Conservation (phyloP, 257 asterid species). For the Jacaranda mimosifolia region DNA sequence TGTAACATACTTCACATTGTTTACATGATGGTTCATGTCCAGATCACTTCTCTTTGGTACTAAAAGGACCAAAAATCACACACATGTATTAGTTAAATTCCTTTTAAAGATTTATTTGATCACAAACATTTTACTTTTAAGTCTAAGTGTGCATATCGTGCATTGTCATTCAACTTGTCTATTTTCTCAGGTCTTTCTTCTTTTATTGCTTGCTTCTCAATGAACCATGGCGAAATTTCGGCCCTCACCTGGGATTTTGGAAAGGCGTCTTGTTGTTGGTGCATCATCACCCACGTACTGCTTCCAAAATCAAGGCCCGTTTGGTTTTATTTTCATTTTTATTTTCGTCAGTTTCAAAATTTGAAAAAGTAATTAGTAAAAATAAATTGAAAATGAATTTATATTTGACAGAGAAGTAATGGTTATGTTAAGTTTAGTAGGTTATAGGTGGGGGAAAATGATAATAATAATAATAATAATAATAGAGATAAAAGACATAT, state of each 20-base stretch:
- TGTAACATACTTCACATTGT: conserved; percentile 79
- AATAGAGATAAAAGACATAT: too few relatives aligned
- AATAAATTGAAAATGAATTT: too few relatives aligned
- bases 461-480: too few relatives aligned
- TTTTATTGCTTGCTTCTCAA: conserved; percentile 65
- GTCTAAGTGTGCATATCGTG: conserved; percentile 58
- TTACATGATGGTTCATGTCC: conserved; percentile 98
- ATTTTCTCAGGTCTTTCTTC: conserved; percentile 67
- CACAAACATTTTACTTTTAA: conserved; percentile 56
- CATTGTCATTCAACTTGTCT: conserved; percentile 60
- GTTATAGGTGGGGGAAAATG: too few relatives aligned
- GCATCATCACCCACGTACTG: conserved; percentile 97
- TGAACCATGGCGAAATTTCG: conserved; percentile 84
- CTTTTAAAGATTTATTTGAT: too few relatives aligned
- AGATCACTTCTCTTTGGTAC: conserved; percentile 88
- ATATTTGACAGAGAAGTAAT: too few relatives aligned
- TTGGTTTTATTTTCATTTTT: too few relatives aligned
- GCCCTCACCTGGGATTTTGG: conserved; percentile 89
- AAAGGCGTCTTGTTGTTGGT: conserved; percentile 81
- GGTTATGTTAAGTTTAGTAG: too few relatives aligned
- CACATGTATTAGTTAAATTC: too few relatives aligned
- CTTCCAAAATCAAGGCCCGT: background rate
- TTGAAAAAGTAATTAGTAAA: too few relatives aligned
- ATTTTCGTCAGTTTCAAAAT: too few relatives aligned
- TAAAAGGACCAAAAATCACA: too few relatives aligned